A percentile compares a stretch with the other conserved stretches of the same genome.
phyloP scores from a whole-genome alignment of 2,329 filamentous ascomycete species.

The Botrytis galanthina region DNA sequence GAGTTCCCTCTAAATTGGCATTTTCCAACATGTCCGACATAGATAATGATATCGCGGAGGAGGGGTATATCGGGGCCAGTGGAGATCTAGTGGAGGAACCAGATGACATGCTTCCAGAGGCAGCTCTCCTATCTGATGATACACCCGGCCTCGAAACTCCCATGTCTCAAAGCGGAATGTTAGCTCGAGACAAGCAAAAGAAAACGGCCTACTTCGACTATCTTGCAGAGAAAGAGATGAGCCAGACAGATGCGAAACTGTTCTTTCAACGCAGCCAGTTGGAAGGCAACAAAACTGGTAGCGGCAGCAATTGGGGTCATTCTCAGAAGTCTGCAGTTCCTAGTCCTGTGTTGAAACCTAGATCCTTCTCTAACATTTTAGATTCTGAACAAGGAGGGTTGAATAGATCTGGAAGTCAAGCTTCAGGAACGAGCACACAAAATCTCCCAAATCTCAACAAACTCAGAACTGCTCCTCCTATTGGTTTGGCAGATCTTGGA shows the following conservation, averaged over 20 bases:
- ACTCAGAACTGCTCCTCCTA: constrained; percentile 33
- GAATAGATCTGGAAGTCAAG: constrained; percentile 34
- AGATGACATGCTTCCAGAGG: constrained; percentile 34
- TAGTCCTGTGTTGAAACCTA: constrained; percentile 35
- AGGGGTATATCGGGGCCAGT: constrained; percentile 19
- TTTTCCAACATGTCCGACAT: constrained; percentile 9
- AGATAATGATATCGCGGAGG: not conserved
- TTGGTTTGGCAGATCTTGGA: constrained; percentile 34
- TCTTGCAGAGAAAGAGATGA: constrained; percentile 90
- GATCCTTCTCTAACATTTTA: constrained; percentile 30
- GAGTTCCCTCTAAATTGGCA: not conserved
- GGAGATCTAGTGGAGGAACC: constrained; percentile 28
- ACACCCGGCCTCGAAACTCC: constrained; percentile 31
- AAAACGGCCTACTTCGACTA: constrained; percentile 92
- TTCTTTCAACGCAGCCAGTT: constrained; percentile 90
- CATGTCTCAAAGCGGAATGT: constrained; percentile 45
- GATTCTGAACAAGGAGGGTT: constrained; percentile 30
- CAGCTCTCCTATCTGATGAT: constrained; percentile 31
- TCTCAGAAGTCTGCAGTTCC: constrained; percentile 34
- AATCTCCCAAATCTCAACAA: constrained; percentile 21
- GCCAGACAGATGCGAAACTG: constrained; percentile 88
- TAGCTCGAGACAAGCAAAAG: constrained; percentile 58
- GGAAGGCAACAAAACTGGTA: constrained; percentile 42
- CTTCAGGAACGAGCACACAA: constrained; percentile 32
- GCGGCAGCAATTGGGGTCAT: constrained; percentile 36